Base-by-base conservation (phyloP, 805 yeast genomes). In the Candida ortonii region DNA sequence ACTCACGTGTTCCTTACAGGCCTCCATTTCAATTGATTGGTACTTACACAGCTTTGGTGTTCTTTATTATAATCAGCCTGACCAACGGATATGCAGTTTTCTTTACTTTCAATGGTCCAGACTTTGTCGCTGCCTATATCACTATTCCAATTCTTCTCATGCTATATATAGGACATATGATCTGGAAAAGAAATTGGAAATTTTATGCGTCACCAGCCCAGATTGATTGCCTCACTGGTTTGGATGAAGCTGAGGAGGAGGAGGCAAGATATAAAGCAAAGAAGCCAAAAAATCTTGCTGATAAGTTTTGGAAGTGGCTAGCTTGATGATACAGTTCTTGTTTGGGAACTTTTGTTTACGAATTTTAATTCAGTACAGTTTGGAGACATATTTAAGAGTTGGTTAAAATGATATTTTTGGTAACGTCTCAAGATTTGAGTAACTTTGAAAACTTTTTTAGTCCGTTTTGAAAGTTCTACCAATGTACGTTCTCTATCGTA, bases 31-130 rank as follows among this genome's bases (percentile, higher is more conserved):
- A 77, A 57, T 80, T 84, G 25, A 71, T 62, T 43, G 73, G 79
- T 31, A 70, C 82, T 4, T 79, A 72, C 51, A 71, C 71, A 40
- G 33, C 44, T 19, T 70, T 76, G 6, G 57, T 80, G 21, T 46
- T 64, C 24, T 68, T 80, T 36, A 39, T 67, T 5, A 19, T 83
- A n/a, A 50, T 83, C 33, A 62, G 80, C 19, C 33, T 83, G 28
- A 80, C 88, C n/a, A 82, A 83, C 48, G 89, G 89, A 37, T 83
- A 78, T 52, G 79, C 73, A 3, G 80, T 76, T 5, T 81, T 82
- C 58, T 70, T 82, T 40, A 49, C 58, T 31, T 79, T 78, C 66
- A 68, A 65, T 10, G 70, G 57, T 1, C 57, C 73, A 6, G 80
- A 78, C 54, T 82, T 82, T 48, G 60, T 82, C 32, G 88, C 89